Conservation (phyloP, 768 basidiomycete genomes). For the Amanita pseudoporphyria region DNA sequence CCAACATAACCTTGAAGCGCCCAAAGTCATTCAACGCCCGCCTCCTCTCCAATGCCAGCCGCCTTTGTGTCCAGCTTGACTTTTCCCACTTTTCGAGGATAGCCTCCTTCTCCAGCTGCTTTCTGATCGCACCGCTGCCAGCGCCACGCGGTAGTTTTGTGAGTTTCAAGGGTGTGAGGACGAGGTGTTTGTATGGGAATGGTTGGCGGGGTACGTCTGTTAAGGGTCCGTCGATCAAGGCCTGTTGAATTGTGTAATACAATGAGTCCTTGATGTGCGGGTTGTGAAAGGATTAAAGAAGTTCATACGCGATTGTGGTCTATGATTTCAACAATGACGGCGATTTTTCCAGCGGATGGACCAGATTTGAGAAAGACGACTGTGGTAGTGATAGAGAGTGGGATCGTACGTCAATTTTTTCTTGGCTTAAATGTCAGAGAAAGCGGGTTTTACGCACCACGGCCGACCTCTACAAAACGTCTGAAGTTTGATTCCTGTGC, state of each 20-base stretch:
- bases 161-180: slow-evolving; percentile 80
- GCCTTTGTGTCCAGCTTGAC: slow-evolving; percentile 83
- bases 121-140: slow-evolving; percentile 73
- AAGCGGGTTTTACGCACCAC: slow-evolving; percentile 42
- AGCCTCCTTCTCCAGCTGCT: slow-evolving; percentile 80
- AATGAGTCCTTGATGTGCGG: background rate
- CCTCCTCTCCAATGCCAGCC: slow-evolving; percentile 63
- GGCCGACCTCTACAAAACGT: slow-evolving; percentile 97
- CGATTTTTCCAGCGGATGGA: slow-evolving; percentile 79
- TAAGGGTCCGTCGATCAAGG: slow-evolving; percentile 89
- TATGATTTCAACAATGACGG: slow-evolving; percentile 94
- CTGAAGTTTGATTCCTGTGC: slow-evolving; percentile 79
- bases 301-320: slow-evolving; percentile 92
- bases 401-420: background rate
- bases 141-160: slow-evolving; percentile 82
- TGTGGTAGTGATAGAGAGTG: slow-evolving; percentile 16
- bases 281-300: background rate
- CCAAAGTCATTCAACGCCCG: slow-evolving; percentile 83
- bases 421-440: background rate
- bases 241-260: slow-evolving; percentile 37
- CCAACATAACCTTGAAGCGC: slow-evolving; percentile 79
- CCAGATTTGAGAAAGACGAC: slow-evolving; percentile 93
- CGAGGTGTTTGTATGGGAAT: slow-evolving; percentile 86
- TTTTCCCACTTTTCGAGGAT: slow-evolving; percentile 83
- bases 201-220: slow-evolving; percentile 89